A percentile compares a stretch with the other conserved stretches of the same genome.
phyloP scores from a whole-genome alignment of 2,329 filamentous ascomycete genomes.

The Lachnellula occidentalis region DNA sequence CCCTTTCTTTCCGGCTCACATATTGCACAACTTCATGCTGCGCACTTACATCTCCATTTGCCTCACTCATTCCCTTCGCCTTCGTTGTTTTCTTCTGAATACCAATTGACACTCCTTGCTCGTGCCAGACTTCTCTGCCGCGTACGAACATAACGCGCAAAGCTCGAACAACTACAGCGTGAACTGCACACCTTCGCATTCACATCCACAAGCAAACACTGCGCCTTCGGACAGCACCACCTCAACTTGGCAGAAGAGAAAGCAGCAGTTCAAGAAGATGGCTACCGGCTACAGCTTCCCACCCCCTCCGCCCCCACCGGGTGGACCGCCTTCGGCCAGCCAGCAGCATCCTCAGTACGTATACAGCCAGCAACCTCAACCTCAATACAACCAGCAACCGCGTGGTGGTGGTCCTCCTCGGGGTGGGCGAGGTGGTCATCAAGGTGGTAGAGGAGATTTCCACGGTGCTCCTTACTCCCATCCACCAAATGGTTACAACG shows the following conservation, averaged over 20 bases:
- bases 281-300: slow-evolving; percentile 31
- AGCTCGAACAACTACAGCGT: background rate
- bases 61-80: slow-evolving; percentile 1
- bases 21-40: slow-evolving; percentile 6
- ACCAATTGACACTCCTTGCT: slow-evolving; percentile 17
- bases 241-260: background rate
- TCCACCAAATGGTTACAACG: slow-evolving; percentile 24
- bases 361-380: slow-evolving; percentile 4
- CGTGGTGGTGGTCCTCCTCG: slow-evolving; percentile 29
- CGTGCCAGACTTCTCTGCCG: slow-evolving; percentile 4
- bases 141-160: background rate
- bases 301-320: slow-evolving; percentile 31
- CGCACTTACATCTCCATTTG: slow-evolving; percentile 2
- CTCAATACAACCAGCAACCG: slow-evolving; percentile 22
- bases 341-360: slow-evolving; percentile 18
- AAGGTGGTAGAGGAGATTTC: slow-evolving; percentile 28
- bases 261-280: slow-evolving; percentile 15
- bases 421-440: slow-evolving; percentile 28
- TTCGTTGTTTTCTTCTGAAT: slow-evolving; percentile 4
- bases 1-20: background rate
- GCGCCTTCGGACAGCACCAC: background rate
- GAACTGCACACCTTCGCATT: background rate
- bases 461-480: slow-evolving; percentile 25
- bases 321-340: slow-evolving; percentile 25
- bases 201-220: background rate